Conservation (phyloP, 306 rosid genomes). For the Malus sylvestris region DNA sequence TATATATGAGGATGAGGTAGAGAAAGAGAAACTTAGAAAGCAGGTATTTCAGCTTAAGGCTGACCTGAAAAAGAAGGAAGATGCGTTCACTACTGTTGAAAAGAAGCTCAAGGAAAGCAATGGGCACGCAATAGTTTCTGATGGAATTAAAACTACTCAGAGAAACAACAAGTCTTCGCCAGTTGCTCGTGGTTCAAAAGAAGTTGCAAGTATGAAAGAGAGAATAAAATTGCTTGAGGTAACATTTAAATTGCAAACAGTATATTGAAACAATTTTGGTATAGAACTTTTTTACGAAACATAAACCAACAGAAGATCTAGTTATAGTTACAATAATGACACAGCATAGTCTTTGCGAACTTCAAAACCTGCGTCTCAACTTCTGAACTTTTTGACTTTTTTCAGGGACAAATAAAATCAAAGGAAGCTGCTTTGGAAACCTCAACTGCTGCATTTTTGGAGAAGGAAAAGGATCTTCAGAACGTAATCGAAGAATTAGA, state of each 20-base stretch:
- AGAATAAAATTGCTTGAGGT: slow-evolving; percentile 83
- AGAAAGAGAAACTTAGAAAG: slow-evolving; percentile 62
- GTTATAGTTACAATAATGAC: slow-evolving; percentile 2
- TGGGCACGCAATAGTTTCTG: slow-evolving; percentile 31
- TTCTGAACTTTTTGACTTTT: neutral
- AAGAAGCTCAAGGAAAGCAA: slow-evolving; percentile 55
- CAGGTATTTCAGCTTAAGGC: slow-evolving; percentile 54
- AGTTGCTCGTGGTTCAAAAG: slow-evolving; percentile 43
- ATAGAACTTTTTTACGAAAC: slow-evolving; percentile 2
- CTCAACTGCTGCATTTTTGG: slow-evolving; percentile 45
- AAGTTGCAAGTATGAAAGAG: slow-evolving; percentile 58
- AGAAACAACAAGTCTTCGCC: slow-evolving; percentile 40
- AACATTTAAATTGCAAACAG: slow-evolving; percentile 18
- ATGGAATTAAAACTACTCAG: slow-evolving; percentile 34
- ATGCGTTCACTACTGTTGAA: slow-evolving; percentile 37
- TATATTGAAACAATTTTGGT: slow-evolving; percentile 3
- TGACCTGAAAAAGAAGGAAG: slow-evolving; percentile 65
- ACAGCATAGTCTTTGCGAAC: neutral
- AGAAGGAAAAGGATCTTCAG: slow-evolving; percentile 73
- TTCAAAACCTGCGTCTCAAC: neutral
- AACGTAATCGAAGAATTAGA: slow-evolving; percentile 64
- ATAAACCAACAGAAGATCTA: slow-evolving; percentile 5
- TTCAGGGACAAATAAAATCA: slow-evolving; percentile 54
- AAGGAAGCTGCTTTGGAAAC: slow-evolving; percentile 66
- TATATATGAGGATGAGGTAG: slow-evolving; percentile 54